Evolutionary conservation across 441 rosid genomes (phyloP).

Genomic region (Pelargonium australe): DNA sequence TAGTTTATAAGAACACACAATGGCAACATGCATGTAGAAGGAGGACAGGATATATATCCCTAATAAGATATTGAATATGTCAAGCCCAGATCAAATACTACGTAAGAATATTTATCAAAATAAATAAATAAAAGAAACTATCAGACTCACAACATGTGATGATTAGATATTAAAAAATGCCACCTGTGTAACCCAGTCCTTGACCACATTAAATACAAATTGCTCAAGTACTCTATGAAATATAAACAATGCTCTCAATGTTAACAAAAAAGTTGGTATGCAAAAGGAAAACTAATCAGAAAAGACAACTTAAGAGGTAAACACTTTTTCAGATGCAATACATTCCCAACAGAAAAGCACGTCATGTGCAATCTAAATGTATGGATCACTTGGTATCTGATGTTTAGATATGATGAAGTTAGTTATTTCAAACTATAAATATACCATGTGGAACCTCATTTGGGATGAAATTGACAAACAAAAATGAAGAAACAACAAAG

Average conservation of each 20-base stretch:
- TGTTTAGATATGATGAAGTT: neutral
- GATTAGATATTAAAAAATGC: neutral
- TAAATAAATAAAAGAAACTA: neutral
- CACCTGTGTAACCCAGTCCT: neutral
- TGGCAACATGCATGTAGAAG: neutral
- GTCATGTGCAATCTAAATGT: neutral
- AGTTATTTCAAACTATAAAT: neutral
- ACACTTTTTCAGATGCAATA: neutral
- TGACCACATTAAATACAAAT: neutral
- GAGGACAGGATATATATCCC: neutral
- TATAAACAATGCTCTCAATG: neutral
- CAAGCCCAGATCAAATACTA: neutral
- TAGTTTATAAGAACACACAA: neutral
- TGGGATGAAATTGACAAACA: neutral
- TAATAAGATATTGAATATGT: neutral
- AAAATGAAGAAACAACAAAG: conserved; percentile 1
- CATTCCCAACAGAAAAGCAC: neutral
- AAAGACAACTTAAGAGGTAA: neutral
- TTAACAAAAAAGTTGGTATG: neutral
- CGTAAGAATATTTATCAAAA: neutral
- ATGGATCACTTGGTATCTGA: neutral
- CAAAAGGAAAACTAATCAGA: neutral
- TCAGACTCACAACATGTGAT: neutral
- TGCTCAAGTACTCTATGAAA: neutral
- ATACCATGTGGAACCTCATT: neutral